phyloP scores from a whole-genome alignment of 768 basidiomycete genomes.

The Pulveroboletus sp. region DNA sequence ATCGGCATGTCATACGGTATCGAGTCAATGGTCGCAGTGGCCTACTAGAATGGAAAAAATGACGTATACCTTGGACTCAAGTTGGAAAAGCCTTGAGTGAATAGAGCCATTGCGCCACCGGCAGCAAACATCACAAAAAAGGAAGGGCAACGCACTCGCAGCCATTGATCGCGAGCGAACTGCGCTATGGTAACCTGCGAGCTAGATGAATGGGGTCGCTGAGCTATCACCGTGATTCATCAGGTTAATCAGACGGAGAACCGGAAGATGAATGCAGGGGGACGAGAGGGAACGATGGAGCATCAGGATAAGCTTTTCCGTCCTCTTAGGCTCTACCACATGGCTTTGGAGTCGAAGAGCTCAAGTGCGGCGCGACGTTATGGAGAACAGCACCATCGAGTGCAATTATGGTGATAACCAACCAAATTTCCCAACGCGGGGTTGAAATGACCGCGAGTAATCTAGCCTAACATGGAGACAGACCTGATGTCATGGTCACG shows the following conservation, averaged over 20 bases:
- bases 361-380: not conserved
- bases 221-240: not conserved
- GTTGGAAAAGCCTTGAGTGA: not conserved
- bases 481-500: not conserved
- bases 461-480: not conserved
- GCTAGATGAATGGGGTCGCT: not conserved
- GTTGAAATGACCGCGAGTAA: not conserved
- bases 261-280: conserved; percentile 5
- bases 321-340: not conserved
- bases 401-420: not conserved
- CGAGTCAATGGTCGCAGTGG: not conserved
- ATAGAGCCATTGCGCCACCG: not conserved
- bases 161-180: not conserved
- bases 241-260: conserved; percentile 9
- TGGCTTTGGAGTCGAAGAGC: not conserved
- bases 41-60: not conserved
- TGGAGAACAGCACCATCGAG: not conserved
- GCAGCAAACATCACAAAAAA: not conserved
- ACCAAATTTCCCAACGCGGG: not conserved
- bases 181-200: not conserved
- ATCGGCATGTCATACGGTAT: not conserved
- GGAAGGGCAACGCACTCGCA: not conserved
- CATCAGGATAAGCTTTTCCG: conserved; percentile 5
- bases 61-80: not conserved
- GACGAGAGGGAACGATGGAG: not conserved